Percentiles rank a stretch among this genome's conserved stretches.
Evolutionary conservation across 306 rosid genomes (phyloP).

Genomic region (Astragalus membranaceus): DNA sequence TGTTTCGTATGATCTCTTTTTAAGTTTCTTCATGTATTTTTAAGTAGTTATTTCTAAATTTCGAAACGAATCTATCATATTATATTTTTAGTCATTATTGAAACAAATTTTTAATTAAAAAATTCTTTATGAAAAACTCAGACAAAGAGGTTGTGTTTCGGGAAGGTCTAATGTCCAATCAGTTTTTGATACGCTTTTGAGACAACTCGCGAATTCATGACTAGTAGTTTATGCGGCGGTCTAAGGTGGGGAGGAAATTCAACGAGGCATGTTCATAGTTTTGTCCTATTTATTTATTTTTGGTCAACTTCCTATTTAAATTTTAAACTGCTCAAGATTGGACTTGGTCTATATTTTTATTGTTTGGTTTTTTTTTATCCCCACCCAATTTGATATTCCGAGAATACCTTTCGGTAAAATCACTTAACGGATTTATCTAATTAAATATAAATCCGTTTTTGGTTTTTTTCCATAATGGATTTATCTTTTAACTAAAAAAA

Average conservation of each 20-base stretch:
- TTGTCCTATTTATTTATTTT: background rate
- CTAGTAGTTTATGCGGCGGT: background rate
- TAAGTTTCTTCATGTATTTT: background rate
- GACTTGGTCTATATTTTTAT: background rate
- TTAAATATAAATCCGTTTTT: no score
- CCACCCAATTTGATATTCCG: no score
- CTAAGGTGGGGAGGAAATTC: background rate
- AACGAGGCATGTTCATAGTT: background rate
- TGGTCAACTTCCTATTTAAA: background rate
- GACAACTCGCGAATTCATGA: background rate
- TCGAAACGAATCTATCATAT: background rate
- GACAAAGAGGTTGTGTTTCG: background rate
- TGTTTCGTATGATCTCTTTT: background rate
- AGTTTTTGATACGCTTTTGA: background rate
- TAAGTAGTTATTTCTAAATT: background rate
- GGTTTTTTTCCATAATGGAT: no score
- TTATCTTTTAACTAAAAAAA: no score
- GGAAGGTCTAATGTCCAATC: background rate
- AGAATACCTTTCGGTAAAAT: no score
- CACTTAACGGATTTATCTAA: no score
- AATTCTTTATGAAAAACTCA: background rate
- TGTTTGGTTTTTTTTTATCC: no score
- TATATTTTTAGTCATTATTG: background rate
- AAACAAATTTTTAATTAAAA: background rate
- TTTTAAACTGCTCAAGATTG: background rate